Evolutionary conservation across 441 rosid genomes (phyloP), one percentile per base, ranked within the genome.

Genomic region (Erodium chrysanthum): DNA sequence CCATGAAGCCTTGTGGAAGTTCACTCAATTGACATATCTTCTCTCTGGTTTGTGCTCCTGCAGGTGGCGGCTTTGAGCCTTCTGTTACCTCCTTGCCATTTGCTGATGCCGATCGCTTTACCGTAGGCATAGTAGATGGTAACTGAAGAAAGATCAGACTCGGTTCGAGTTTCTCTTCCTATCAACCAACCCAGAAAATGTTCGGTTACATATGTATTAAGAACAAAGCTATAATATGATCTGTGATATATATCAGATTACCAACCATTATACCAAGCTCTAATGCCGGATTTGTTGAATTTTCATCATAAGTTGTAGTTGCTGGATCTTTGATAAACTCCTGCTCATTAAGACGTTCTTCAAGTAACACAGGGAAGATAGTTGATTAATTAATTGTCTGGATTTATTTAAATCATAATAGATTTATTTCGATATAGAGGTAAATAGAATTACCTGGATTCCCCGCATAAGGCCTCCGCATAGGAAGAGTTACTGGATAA

Each of bases 381-480:
- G 37, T 46, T 70, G 7, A 48, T 35, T 69, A 10, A 48, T 35
- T 69, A 10, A 35, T 35, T 6, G 1, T 35, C 40, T 35, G 4
- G 40, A 35, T 35, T 35, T 7, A 35, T 35, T 35, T 35, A 35
- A 35, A 35, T 35, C 40, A 35, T 35, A 7, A 35, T 7, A 5
- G 40, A 35, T 5, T 35, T 35, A 7, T 2, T 35, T 35, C 7
- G 40, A 35, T 35, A 27, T 27, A 29, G 33, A 29, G 33, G 33
- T 6, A 29, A 29, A 29, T 29, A 29, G 33, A 35, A 54, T 35
- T 65, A 91, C 97, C 97, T 82, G 94, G 96, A 80, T 80, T 75
- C 75, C 97, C 96, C 0, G 85, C 75, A 69, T 87, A 84, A 9
- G 92, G 92, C 77, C 84, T 85, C 71, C 97, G 82, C 77, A 85